A percentile compares a stretch with the other conserved stretches of the same genome.
Conservation (phyloP, 257 asterid genomes). For the Echium plantagineum region DNA sequence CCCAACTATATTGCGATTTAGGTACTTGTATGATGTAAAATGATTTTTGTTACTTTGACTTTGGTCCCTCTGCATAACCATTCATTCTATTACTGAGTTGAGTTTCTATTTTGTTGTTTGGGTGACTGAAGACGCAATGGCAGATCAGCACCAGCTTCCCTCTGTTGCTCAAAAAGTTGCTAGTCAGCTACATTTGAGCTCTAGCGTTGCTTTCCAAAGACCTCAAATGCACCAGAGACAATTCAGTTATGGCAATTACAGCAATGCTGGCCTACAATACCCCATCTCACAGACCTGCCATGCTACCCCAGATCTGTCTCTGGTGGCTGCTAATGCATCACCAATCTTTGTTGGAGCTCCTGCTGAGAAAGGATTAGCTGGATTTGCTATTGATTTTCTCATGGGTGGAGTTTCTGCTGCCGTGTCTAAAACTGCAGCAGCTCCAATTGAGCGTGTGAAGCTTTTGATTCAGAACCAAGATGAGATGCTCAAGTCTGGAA, state of each 20-base stretch:
- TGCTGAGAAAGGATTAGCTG: slow-evolving; percentile 55
- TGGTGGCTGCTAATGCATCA: slow-evolving; percentile 64
- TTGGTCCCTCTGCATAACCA: too few relatives aligned
- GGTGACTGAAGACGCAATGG: slow-evolving; percentile 27
- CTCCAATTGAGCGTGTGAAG: slow-evolving; percentile 90
- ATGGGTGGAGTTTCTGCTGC: slow-evolving; percentile 99
- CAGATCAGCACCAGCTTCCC: slow-evolving; percentile 50
- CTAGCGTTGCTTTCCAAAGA: slow-evolving; percentile 35
- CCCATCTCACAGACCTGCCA: slow-evolving; percentile 32
- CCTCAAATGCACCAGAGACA: slow-evolving; percentile 43
- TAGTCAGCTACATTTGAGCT: slow-evolving; percentile 61
- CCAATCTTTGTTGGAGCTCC: slow-evolving; percentile 91
- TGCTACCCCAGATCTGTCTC: slow-evolving; percentile 39
- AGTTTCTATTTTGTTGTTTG: too few relatives aligned
- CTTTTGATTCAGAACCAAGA: slow-evolving; percentile 92
- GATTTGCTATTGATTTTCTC: slow-evolving; percentile 76
- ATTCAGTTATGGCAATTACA: slow-evolving; percentile 48
- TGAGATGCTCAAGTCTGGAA: slow-evolving; percentile 76
- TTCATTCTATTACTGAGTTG: too few relatives aligned
- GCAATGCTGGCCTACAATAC: slow-evolving; percentile 45
- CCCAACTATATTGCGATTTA: too few relatives aligned
- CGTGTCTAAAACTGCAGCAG: slow-evolving; percentile 88
- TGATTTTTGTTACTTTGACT: too few relatives aligned
- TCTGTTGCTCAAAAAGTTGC: slow-evolving; percentile 58
- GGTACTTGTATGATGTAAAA: too few relatives aligned